Evolutionary conservation across 768 basidiomycete species (phyloP).

Genomic region (Hygrophoropsis aurantiaca): DNA sequence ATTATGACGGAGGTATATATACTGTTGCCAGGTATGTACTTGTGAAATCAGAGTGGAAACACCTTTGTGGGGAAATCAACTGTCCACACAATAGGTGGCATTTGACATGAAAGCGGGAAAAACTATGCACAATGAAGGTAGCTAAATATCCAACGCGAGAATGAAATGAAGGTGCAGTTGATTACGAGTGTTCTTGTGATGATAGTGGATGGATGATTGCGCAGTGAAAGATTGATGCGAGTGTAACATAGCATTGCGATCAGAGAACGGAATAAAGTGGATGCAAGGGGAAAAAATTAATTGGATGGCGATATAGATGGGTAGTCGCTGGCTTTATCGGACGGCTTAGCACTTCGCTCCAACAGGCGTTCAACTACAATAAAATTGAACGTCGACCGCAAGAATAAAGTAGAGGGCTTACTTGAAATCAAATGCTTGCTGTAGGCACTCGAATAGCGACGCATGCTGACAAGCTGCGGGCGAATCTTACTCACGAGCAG

Average conservation of each 20-base stretch:
- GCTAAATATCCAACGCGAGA: slow-evolving; percentile 18
- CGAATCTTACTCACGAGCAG: slow-evolving; percentile 59
- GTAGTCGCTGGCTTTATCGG: slow-evolving; percentile 28
- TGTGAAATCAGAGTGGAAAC: slow-evolving; percentile 4
- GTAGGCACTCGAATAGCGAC: slow-evolving; percentile 68
- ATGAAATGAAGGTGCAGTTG: slow-evolving; percentile 22
- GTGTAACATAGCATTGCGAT: slow-evolving; percentile 38
- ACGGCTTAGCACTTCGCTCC: slow-evolving; percentile 41
- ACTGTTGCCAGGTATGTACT: slow-evolving; percentile 17
- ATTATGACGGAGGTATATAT: slow-evolving; percentile 20
- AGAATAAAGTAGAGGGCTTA: slow-evolving; percentile 35
- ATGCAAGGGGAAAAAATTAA: slow-evolving; percentile 15
- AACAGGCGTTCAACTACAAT: slow-evolving; percentile 66
- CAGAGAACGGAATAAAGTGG: slow-evolving; percentile 15
- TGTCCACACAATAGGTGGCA: slow-evolving; percentile 23
- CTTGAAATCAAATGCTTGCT: slow-evolving; percentile 82
- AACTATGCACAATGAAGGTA: slow-evolving; percentile 7
- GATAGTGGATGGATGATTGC: slow-evolving; percentile 26
- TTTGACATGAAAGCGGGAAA: slow-evolving; percentile 14
- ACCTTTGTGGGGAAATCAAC: slow-evolving; percentile 12
- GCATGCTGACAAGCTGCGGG: slow-evolving; percentile 69
- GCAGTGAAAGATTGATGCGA: slow-evolving; percentile 29
- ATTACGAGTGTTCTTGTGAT: slow-evolving; percentile 39
- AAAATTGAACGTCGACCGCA: slow-evolving; percentile 7
- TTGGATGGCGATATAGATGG: slow-evolving; percentile 25